These are phyloP conservation scores for Avena atlantica DNA, from an alignment of 176 grass and related monocot species.

Conservation along the genomic window DNA sequence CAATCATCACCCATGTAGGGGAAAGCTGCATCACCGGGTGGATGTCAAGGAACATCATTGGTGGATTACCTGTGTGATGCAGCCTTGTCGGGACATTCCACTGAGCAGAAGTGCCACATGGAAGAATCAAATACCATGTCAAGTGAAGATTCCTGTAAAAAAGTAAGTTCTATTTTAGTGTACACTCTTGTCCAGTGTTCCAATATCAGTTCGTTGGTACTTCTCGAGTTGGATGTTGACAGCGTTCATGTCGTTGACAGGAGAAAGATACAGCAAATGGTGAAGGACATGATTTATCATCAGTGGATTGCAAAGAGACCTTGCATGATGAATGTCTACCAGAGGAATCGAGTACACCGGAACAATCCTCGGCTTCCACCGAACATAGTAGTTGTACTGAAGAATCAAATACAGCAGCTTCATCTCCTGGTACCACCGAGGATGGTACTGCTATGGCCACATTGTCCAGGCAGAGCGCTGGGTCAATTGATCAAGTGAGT, in stretches of 20 bases:
- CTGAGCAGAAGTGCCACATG: slow-evolving; percentile 9
- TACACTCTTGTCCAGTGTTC: neutral
- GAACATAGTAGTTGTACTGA: neutral
- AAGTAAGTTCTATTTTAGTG: slow-evolving; percentile 22
- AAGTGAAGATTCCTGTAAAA: neutral
- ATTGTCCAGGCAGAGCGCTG: neutral
- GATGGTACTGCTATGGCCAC: neutral
- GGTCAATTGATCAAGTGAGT: slow-evolving; percentile 14
- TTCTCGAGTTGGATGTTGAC: neutral
- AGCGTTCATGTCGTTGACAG: slow-evolving; percentile 13
- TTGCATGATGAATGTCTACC: slow-evolving; percentile 2
- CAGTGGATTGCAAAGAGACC: neutral
- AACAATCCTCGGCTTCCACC: slow-evolving; percentile 3
- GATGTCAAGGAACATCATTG: slow-evolving; percentile 16
- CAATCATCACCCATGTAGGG: slow-evolving; percentile 27
- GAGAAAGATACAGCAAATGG: neutral
- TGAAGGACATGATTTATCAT: slow-evolving; percentile 15
- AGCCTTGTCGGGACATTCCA: slow-evolving; percentile 15
- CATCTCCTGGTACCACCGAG: neutral
- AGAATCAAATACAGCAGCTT: neutral
- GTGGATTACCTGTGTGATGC: neutral
- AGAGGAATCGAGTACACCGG: neutral
- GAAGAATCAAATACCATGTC: slow-evolving; percentile 20
- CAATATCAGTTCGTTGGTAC: neutral
- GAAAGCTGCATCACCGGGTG: neutral